Percentiles rank a stretch among this genome's conserved stretches.
Evolutionary conservation across 768 basidiomycete species (phyloP).

Genomic region (Mycena floridula): DNA sequence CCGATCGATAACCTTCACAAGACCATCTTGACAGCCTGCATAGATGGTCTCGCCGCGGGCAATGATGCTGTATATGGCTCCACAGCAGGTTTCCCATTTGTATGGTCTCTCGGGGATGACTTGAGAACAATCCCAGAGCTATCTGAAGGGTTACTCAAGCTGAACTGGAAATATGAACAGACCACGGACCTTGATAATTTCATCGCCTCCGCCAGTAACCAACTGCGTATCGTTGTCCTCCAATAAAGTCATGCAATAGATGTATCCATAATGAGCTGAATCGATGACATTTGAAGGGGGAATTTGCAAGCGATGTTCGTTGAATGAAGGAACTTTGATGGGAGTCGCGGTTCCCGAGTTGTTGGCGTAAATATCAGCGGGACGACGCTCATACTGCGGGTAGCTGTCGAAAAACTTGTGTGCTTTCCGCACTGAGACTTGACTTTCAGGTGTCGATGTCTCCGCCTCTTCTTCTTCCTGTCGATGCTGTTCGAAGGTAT

Average conservation of each 20-base stretch:
- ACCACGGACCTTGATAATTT: constrained; percentile 75
- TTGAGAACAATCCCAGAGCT: constrained; percentile 65
- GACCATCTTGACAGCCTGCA: constrained; percentile 92
- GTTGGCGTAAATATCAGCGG: constrained; percentile 64
- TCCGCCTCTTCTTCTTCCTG: constrained; percentile 19
- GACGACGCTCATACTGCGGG: constrained; percentile 60
- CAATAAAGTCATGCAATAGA: constrained; percentile 68
- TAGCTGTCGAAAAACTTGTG: constrained; percentile 95
- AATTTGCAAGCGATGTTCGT: constrained; percentile 36
- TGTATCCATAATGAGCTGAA: constrained; percentile 92
- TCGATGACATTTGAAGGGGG: constrained; percentile 68
- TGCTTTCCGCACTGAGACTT: constrained; percentile 34
- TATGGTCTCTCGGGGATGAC: constrained; percentile 45
- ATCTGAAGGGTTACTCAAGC: not conserved
- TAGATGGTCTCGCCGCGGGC: constrained; percentile 75
- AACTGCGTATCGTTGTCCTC: constrained; percentile 37
- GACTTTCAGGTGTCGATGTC: constrained; percentile 27
- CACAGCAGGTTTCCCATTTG: constrained; percentile 65
- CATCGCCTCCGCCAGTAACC: constrained; percentile 87
- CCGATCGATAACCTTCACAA: constrained; percentile 85
- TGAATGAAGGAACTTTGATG: not conserved
- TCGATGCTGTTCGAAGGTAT: constrained; percentile 38
- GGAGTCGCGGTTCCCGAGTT: constrained; percentile 32
- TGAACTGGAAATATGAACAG: not conserved
- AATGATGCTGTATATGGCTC: constrained; percentile 80